These are phyloP conservation scores for Pyricularia sp. DNA, from an alignment of 2,329 filamentous ascomycete species.

Conservation along the genomic window DNA sequence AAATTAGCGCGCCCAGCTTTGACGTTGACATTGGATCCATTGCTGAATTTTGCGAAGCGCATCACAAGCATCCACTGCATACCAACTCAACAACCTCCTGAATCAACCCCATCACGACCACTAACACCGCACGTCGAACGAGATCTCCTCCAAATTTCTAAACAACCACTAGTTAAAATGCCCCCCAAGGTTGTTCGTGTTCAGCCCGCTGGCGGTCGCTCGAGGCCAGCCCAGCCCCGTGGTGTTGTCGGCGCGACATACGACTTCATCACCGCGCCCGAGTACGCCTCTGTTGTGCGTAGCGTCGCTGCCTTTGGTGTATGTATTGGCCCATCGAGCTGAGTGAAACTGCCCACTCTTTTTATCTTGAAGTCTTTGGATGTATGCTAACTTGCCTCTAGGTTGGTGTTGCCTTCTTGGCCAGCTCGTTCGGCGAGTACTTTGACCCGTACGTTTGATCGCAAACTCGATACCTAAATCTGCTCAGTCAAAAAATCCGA, in stretches of 20 bases:
- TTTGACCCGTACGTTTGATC: slow-evolving; percentile 28
- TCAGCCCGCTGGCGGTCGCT: slow-evolving; percentile 32
- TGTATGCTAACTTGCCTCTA: slow-evolving; percentile 13
- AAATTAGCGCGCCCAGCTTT: not conserved
- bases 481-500: not conserved
- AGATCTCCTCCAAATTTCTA: slow-evolving; percentile 5
- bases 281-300: slow-evolving; percentile 50
- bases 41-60: slow-evolving; percentile 1
- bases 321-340: slow-evolving; percentile 15
- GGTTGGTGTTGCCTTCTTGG: slow-evolving; percentile 45
- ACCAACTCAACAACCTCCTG: not conserved
- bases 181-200: slow-evolving; percentile 44
- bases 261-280: slow-evolving; percentile 43
- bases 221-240: slow-evolving; percentile 29
- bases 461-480: not conserved
- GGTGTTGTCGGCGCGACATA: slow-evolving; percentile 42
- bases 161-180: slow-evolving; percentile 31
- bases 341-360: not conserved
- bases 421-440: slow-evolving; percentile 44
- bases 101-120: not conserved
- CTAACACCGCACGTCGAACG: slow-evolving; percentile 10
- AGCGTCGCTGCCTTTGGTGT: slow-evolving; percentile 49
- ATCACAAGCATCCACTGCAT: not conserved
- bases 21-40: not conserved
- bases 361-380: not conserved